phyloP scores from a whole-genome alignment of 2,329 filamentous ascomycete species.

The Microdochium paspali region DNA sequence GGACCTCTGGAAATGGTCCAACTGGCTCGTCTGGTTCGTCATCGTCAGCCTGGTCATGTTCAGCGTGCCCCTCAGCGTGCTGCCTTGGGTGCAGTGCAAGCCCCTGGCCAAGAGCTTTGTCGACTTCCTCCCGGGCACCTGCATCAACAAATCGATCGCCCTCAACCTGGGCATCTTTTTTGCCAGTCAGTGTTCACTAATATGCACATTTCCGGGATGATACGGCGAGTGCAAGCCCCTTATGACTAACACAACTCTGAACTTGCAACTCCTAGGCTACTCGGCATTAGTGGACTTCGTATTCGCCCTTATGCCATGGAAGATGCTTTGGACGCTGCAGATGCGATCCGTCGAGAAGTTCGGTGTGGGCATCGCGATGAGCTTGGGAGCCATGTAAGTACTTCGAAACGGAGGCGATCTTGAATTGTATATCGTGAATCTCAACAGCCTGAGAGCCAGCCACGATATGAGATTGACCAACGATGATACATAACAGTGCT shows the following conservation, averaged over 20 bases:
- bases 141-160: not conserved
- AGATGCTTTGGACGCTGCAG: constrained; percentile 35
- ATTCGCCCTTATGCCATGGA: constrained; percentile 38
- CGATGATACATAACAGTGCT: not conserved
- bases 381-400: constrained; percentile 33
- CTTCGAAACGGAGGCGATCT: too few species aligned
- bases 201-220: too few species aligned
- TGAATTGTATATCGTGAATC: too few species aligned
- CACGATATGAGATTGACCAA: too few species aligned
- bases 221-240: too few species aligned
- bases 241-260: too few species aligned
- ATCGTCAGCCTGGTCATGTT: constrained; percentile 21
- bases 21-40: constrained; percentile 17
- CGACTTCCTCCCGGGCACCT: constrained; percentile 2
- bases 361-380: constrained; percentile 39
- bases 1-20: constrained; percentile 10
- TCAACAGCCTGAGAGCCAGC: too few species aligned
- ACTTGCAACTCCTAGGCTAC: constrained; percentile 36
- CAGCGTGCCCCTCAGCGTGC: constrained; percentile 9
- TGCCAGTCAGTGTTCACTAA: not conserved
- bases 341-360: constrained; percentile 39
- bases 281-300: constrained; percentile 45
- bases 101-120: constrained; percentile 3
- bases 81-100: constrained; percentile 11
- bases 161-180: too few species aligned